Base-by-base conservation (phyloP, 2,329 filamentous ascomycete species). In the Periconia sp. region DNA sequence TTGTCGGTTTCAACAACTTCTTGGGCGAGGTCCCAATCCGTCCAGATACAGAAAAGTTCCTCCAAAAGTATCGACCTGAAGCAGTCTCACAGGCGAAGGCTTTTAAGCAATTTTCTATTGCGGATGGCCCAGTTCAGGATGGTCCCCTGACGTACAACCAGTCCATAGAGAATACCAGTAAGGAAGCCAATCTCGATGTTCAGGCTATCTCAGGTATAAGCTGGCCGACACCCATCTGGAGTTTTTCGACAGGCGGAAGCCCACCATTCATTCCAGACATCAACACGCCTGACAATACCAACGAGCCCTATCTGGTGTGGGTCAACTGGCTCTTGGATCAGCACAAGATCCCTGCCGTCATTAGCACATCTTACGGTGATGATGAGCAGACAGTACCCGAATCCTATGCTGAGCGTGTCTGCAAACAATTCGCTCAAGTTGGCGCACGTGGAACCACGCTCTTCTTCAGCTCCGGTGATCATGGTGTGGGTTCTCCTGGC, bases 271-370 rank as follows among this genome's bases (percentile, higher is more conserved):
- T 77, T 11, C 78, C 83, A 0, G 78, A 83, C 41, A 60, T 76
- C 13, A 76, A 59, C 64, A 74, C 73, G 47, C 68, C 78, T 18
- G 74, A 58, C 20, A 80, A 86, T 68, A 79, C 77, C 59, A 90
- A 90, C 68, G 88, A 91, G 74, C 86, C 86, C 0, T 90, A 89
- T 69, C 76, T 89, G 1, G 79, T 79, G 14, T 89, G 83, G 76
- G 75, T 89, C 8, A 78, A 82, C 52, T 83, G 84, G 68, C 68
- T 88, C 1, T 78, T 87, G 0, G 70, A 73, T 1, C 79, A 86
- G 18, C 70, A 77, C 1, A 79, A 81, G 17, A 75, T 90, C 1
- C 86, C 87, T 0, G 80, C 84, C 45, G 82, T 85, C 15, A 81
- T 90, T 63, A 82, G 79, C 49, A 85, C 83, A 13, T 88, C 85